Percentiles rank a stretch among this genome's conserved stretches.
These are phyloP conservation scores for Flaveria ramosissima DNA, from an alignment of 129 eudicot species.

Conservation along the genomic window DNA sequence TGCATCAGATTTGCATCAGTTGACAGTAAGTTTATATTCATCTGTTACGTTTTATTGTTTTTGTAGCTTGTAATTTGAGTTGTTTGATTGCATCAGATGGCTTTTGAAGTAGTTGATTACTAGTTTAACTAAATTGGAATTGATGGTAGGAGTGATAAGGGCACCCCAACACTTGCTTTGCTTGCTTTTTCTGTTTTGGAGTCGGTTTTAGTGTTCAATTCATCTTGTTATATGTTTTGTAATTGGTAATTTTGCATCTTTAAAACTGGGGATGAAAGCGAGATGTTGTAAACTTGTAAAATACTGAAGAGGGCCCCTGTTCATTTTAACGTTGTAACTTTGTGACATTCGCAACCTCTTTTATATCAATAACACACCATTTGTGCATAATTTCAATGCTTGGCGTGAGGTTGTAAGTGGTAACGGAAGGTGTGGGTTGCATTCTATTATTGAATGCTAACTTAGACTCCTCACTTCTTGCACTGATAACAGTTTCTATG, in stretches of 20 bases:
- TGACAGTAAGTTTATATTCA: slow-evolving; percentile 51
- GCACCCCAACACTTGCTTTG: neutral
- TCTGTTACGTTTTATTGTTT: neutral
- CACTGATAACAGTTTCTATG: slow-evolving; percentile 56
- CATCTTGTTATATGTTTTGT: neutral
- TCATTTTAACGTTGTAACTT: slow-evolving; percentile 60
- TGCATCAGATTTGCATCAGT: slow-evolving; percentile 57
- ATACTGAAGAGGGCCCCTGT: slow-evolving; percentile 89
- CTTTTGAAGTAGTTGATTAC: neutral
- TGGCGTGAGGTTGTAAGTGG: slow-evolving; percentile 78
- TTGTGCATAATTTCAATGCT: slow-evolving; percentile 30
- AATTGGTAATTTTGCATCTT: neutral
- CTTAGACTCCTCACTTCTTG: slow-evolving; percentile 72
- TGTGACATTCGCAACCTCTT: slow-evolving; percentile 94
- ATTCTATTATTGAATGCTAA: slow-evolving; percentile 83
- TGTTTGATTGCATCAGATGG: neutral
- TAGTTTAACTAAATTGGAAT: neutral
- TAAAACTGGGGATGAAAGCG: slow-evolving; percentile 35
- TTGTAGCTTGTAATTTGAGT: neutral
- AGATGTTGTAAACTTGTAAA: slow-evolving; percentile 12
- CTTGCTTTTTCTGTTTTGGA: neutral
- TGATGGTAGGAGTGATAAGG: neutral
- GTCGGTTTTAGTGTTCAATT: neutral
- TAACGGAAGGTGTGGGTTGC: slow-evolving; percentile 84
- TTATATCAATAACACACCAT: slow-evolving; percentile 48